phyloP scores from a whole-genome alignment of 2,329 filamentous ascomycete genomes.

The Chaetomiaceae sp. region DNA sequence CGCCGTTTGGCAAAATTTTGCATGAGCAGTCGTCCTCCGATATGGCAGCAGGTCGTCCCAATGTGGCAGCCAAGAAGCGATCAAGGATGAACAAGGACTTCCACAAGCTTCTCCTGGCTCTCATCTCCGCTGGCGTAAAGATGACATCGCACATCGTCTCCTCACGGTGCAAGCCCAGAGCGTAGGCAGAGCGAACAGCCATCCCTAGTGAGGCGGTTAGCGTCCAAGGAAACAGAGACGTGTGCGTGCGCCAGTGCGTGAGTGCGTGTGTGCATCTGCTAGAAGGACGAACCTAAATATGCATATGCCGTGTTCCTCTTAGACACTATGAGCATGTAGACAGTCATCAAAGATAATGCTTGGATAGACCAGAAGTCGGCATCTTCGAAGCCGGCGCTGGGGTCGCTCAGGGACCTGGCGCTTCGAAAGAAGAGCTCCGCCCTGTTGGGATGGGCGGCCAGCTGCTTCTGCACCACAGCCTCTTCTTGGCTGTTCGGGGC shows the following conservation, averaged over 20 bases:
- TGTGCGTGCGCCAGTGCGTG: no score
- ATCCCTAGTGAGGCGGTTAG: constrained; percentile 41
- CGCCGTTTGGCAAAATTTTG: constrained; percentile 31
- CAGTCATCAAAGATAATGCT: constrained; percentile 56
- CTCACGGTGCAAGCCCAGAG: constrained; percentile 57
- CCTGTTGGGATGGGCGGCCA: constrained; percentile 43
- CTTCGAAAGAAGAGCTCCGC: constrained; percentile 60
- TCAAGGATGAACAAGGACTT: constrained; percentile 61
- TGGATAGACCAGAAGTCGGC: constrained; percentile 62
- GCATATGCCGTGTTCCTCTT: constrained; percentile 60
- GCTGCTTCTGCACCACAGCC: constrained; percentile 46
- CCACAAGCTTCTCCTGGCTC: constrained; percentile 55
- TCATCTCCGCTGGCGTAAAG: constrained; percentile 43
- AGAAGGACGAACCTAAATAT: constrained; percentile 47
- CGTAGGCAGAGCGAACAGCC: constrained; percentile 59
- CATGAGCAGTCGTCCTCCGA: constrained; percentile 56
- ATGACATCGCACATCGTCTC: constrained; percentile 48
- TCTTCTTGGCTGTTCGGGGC: constrained; percentile 45
- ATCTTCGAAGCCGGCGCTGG: constrained; percentile 50
- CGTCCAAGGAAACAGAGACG: constrained; percentile 12
- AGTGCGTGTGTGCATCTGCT: no score
- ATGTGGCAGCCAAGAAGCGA: constrained; percentile 55
- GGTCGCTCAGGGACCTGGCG: constrained; percentile 48
- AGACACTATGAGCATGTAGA: constrained; percentile 59
- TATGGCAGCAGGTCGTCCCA: constrained; percentile 59